These are phyloP conservation scores for Dissoconium aciculare DNA, from an alignment of 2,329 filamentous ascomycete species.

Conservation along the genomic window DNA sequence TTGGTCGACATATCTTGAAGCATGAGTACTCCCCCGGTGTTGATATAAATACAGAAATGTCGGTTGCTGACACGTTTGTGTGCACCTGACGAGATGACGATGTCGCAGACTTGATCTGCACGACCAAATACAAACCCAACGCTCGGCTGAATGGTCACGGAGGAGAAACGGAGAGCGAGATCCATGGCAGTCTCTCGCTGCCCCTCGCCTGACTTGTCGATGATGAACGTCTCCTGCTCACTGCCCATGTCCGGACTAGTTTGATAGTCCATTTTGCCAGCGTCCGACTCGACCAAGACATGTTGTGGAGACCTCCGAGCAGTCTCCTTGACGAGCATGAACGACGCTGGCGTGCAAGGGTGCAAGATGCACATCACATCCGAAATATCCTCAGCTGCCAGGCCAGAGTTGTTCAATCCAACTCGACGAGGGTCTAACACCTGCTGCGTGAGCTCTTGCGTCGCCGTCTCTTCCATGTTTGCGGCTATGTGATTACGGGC, in stretches of 20 bases:
- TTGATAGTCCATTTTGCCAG: constrained; percentile 20
- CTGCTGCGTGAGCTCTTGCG: constrained; percentile 58
- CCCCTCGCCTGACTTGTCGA: constrained; percentile 22
- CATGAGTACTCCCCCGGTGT: constrained; percentile 75
- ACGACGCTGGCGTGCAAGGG: constrained; percentile 58
- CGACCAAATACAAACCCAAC: constrained; percentile 79
- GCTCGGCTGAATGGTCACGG: constrained; percentile 49
- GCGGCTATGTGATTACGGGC: no score
- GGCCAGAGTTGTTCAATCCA: constrained; percentile 66
- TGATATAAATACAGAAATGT: constrained; percentile 92
- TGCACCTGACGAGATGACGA: constrained; percentile 50
- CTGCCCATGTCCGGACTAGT: constrained; percentile 17
- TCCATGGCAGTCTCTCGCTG: constrained; percentile 35
- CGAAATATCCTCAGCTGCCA: constrained; percentile 66
- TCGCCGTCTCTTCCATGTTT: constrained; percentile 27
- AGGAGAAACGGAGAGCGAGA: constrained; percentile 68
- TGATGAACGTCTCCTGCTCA: constrained; percentile 20
- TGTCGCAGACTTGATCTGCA: constrained; percentile 55
- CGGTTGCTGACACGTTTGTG: constrained; percentile 71
- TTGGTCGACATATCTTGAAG: constrained; percentile 92
- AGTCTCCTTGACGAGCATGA: constrained; percentile 50
- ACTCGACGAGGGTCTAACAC: constrained; percentile 66
- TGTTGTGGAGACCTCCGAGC: constrained; percentile 40
- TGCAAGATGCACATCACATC: constrained; percentile 84
- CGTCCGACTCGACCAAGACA: constrained; percentile 38